Base-by-base conservation (phyloP, 352 stramenopile species). In the Globisporangium alternatum region DNA sequence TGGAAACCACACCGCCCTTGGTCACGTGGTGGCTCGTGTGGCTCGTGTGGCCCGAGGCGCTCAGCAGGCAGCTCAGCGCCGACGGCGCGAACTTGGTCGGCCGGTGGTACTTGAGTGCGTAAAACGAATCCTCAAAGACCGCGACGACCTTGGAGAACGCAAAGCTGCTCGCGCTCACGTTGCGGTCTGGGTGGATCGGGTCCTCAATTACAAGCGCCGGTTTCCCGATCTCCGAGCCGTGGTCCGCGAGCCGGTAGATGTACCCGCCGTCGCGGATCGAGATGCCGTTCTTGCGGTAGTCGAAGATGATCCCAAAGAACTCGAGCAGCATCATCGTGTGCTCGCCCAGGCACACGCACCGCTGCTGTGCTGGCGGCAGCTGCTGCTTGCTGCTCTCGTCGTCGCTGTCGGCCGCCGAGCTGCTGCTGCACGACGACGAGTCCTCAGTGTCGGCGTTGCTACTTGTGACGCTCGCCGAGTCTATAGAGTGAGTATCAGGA, bases 91-190 rank as follows among this genome's bases (percentile, higher is more conserved):
- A 93, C 49, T 86, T 88, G 31, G 75, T 88, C 39, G 83, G 63
- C 0, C 83, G 87, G 58, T 90, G 91, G 68, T 93, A 96, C 77
- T 90, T 86, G 39, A 96, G 76, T 9, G 85, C 83, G 57, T 92
- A 94, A 65, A 86, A 96, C 35, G 86, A 85, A 65, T 96, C 87
- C 56, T 96, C 87, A 60, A 94, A 94, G 45, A 93, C 66, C 0
- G 85, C 79, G 8, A 96, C 86, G 25, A 96, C 86, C 54, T 91
- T 91, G 51, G 81, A 81, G 57, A 93, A 94, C 19, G 85, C 85
- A 66, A 92, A 96, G 70, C 83, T 96, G 56, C 83, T 89, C n/a
- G 87, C 85, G 47, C 85, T 90, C 7, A 96, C 87, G 39, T 96
- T 96, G 62, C 86, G 82, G 56, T 94, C 85, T 5, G 87, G 86